Evolutionary conservation across 805 yeast genomes (phyloP).

Genomic region (Kazachstania psychrophila): DNA sequence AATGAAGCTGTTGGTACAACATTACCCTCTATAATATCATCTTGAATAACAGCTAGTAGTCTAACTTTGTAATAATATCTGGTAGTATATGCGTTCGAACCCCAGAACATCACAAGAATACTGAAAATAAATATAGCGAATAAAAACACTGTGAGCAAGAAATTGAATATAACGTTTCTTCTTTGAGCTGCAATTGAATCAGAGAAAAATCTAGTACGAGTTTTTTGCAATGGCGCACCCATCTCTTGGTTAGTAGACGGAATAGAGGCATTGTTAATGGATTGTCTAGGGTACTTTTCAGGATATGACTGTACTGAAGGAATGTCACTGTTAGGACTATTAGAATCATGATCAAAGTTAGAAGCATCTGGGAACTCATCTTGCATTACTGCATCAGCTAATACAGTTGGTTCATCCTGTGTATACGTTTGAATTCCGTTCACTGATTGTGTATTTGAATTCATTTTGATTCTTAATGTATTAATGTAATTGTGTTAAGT

Average conservation of each 20-base stretch:
- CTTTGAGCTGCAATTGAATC: neutral
- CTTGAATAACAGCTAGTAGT: conserved; percentile 3
- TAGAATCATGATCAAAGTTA: no score
- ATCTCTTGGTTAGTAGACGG: no score
- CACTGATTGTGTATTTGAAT: no score
- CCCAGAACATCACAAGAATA: conserved; percentile 1
- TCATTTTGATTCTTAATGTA: no score
- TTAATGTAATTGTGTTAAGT: no score
- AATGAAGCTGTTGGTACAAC: neutral
- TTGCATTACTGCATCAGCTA: neutral
- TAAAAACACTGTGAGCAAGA: neutral
- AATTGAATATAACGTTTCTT: neutral
- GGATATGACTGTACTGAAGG: neutral
- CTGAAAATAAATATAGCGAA: neutral
- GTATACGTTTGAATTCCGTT: no score
- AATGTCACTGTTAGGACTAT: neutral
- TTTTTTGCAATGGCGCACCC: neutral
- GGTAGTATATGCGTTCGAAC: conserved; percentile 1
- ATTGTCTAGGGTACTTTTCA: neutral
- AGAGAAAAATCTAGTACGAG: neutral
- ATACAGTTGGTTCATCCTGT: neutral
- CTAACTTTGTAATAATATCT: conserved; percentile 2
- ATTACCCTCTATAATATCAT: neutral
- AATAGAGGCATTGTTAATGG: neutral
- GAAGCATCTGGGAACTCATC: no score